These are phyloP conservation scores for Pseudohalonectria lignicola DNA, from an alignment of 2,329 filamentous ascomycete species.

Conservation along the genomic window DNA sequence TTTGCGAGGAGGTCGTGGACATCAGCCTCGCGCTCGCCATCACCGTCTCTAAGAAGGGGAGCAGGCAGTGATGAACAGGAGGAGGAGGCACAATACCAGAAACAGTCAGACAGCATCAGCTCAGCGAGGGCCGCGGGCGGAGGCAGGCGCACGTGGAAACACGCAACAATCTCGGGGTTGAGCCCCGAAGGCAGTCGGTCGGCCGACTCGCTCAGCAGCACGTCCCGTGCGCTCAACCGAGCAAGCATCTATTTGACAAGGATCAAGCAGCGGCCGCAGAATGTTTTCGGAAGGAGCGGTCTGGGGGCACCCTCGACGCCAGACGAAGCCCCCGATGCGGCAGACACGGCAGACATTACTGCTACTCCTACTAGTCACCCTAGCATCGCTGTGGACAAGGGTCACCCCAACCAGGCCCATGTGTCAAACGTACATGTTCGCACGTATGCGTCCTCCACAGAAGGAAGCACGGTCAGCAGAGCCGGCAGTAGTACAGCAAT, in stretches of 20 bases:
- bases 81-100: too few species aligned
- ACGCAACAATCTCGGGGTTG: slow-evolving; percentile 15
- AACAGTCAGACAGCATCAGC: slow-evolving; percentile 16
- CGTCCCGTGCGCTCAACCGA: slow-evolving; percentile 27
- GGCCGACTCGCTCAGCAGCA: slow-evolving; percentile 20
- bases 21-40: slow-evolving; percentile 34
- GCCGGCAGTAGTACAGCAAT: slow-evolving; percentile 1
- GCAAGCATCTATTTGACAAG: slow-evolving; percentile 38
- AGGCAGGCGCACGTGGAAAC: slow-evolving; percentile 16
- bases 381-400: too few species aligned
- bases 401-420: too few species aligned
- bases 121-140: slow-evolving; percentile 18
- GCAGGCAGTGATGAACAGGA: slow-evolving; percentile 6
- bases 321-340: too few species aligned
- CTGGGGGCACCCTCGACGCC: not conserved
- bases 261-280: slow-evolving; percentile 35
- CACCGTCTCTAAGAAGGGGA: slow-evolving; percentile 22
- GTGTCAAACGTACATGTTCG: too few species aligned
- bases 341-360: too few species aligned
- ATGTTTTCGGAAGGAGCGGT: slow-evolving; percentile 27
- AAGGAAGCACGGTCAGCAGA: not conserved
- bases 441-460: not conserved
- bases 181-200: slow-evolving; percentile 18
- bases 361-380: too few species aligned
- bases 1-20: slow-evolving; percentile 43